Percentiles rank a stretch among this genome's conserved stretches.
phyloP scores from a whole-genome alignment of 78 protist genomes.

The Dictyostelium discoideum region dicty_2.7 NC_007091.3:3860001-3860500 shows the following conservation, averaged over 20 bases:
- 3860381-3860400: not conserved
- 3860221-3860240: not conserved
- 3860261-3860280: not conserved
- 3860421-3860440: not conserved
- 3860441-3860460: not conserved
- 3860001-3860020: not conserved
- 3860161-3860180: not conserved
- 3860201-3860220: not conserved
- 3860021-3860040: conserved; percentile 4
- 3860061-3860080: not conserved
- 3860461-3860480: not conserved
- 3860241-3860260: not conserved
- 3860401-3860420: not conserved
- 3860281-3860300: not conserved
- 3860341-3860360: not conserved
- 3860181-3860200: not conserved
- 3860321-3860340: not conserved
- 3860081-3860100: not conserved
- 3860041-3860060: not conserved
- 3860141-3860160: not conserved
- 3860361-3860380: not conserved
- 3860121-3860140: not conserved
- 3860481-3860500: not conserved
- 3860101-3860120: not conserved
- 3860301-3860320: not conserved